Percentiles rank a stretch among this genome's conserved stretches.
These are phyloP conservation scores for Tirmania nivea DNA, from an alignment of 495 filamentous ascomycete genomes.

Conservation along the genomic window DNA sequence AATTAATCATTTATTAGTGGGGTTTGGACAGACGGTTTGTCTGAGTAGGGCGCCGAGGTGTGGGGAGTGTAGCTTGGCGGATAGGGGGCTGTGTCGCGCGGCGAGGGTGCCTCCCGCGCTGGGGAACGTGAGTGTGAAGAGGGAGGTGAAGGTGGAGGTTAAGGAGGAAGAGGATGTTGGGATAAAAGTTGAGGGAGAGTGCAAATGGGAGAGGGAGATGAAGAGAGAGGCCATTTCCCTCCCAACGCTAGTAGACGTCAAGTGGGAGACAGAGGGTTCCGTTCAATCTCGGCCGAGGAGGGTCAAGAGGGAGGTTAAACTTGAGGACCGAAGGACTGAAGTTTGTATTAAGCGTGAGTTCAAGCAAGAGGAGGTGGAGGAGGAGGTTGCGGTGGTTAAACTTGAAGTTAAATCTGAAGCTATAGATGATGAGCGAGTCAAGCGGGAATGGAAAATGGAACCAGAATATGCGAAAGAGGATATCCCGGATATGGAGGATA, in stretches of 20 bases:
- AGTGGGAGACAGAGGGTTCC: background rate
- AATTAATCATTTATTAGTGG: constrained; percentile 82
- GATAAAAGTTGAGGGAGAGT: constrained; percentile 1
- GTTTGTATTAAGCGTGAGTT: too few relatives aligned
- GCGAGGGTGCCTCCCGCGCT: constrained; percentile 29
- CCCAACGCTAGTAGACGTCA: background rate
- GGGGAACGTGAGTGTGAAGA: constrained; percentile 19
- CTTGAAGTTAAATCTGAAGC: too few relatives aligned
- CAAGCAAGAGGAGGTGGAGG: too few relatives aligned
- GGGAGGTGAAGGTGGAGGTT: constrained; percentile 26
- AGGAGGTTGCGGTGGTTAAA: too few relatives aligned
- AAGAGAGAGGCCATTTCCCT: constrained; percentile 2
- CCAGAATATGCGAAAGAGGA: background rate
- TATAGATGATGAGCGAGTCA: too few relatives aligned
- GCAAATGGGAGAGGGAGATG: constrained; percentile 9
- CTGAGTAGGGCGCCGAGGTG: constrained; percentile 58
- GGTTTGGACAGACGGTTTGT: constrained; percentile 66
- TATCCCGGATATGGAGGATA: background rate
- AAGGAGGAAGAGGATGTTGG: constrained; percentile 19
- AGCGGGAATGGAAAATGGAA: background rate
- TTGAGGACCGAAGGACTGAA: background rate
- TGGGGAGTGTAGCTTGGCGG: constrained; percentile 59
- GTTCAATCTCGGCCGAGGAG: background rate
- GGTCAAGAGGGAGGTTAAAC: background rate
- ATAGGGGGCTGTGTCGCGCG: constrained; percentile 52